Evolutionary conservation across 2,329 filamentous ascomycete species (phyloP), one percentile per base, ranked within the genome.

Genomic region (Fonsecaea nubica): DNA sequence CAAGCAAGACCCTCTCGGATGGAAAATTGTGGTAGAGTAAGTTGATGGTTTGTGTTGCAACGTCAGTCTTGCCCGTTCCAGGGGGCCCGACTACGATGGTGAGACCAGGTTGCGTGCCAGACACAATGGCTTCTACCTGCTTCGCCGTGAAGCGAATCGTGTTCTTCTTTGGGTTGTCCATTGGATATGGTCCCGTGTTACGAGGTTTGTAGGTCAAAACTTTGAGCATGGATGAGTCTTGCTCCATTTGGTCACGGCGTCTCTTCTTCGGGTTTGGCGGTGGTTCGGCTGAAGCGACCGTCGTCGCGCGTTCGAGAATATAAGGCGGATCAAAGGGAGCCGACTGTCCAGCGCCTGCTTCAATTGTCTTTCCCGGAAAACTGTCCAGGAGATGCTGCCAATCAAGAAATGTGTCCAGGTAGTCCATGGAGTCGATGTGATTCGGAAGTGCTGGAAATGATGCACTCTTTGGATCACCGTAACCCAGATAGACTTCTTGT

Each of bases 1-100:
- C 88, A 48, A 99, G 87, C 18, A 99, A 82, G 0, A 95, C 99
- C 73, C 92, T 90, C 78, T 99, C 93, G 70, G 90, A 85, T 7
- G 95, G 93, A 76, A 97, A 99, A 79, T 98, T 97, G 82, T 98
- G 94, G 76, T 99, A 99, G 73, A 99, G 91, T 77, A 98, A 97
- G 82, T 92, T 97, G 80, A 99, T 99, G 76, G 98, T 96, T 78
- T 99, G 95, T 4, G 94, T 97, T 56, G 93, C 93, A 61, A 99
- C 95, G 79, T 99, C 95, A n/a, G 95, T 99, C 82, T 99, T 99
- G 69, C 96, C 95, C 6, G 95, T 99, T 62, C 95, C 95, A 7
- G 95, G 95, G 62, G 95, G 95, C 0, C 95, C 95, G 69, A 99
- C 92, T 72, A 99, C 90, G 56, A 99, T 87, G 0, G 94, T 97